Base-by-base conservation (phyloP, 345 rosid genomes). In the Camelina neglecta region DNA sequence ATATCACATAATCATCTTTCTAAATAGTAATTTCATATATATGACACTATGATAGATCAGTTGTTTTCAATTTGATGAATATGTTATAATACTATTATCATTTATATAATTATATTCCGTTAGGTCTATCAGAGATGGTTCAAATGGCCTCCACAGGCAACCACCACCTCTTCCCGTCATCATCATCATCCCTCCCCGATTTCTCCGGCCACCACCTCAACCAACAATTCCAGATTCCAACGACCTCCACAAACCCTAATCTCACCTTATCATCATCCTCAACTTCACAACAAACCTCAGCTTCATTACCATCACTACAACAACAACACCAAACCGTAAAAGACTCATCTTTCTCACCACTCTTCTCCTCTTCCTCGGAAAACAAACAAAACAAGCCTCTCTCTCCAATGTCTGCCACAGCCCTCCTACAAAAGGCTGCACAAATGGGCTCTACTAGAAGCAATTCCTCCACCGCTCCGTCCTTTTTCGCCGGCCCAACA, bases 381-480 rank as follows among this genome's bases (percentile, higher is more conserved):
- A 50, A 64, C 45, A 84, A 82, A 73, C 73, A 79, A 83, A 68
- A 78, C 72, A 67, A 83, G 41, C 67, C 88, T 54, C 65, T 73
- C 10, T 73, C 87, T 13, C 88, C 91, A 42, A 86, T 91, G 94
- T 94, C 96, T 0, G 97, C 98, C 12, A 94, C 98, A 1, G 96
- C 95, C 2, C 97, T 94, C 31, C 81, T 94, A 41, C 98, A 91
- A 54, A 94, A 94, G 66, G 98, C 97, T 33, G 98, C 98, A 4
- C 97, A 88, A 74, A 92, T 94, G 83, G 98, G 98, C 4, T 94
- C 97, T 35, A 85, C 93, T 29, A 84, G 93, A 82, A 87, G 89
- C 88, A 90, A 84, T 49, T 39, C 77, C 74, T 54, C 78, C 65
- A 69, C 85, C 4, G 15, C 69, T 67, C 84, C 86, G 1, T 78